Conservation (phyloP, 2,329 filamentous ascomycete species). For the Gnomoniopsis sp. region DNA sequence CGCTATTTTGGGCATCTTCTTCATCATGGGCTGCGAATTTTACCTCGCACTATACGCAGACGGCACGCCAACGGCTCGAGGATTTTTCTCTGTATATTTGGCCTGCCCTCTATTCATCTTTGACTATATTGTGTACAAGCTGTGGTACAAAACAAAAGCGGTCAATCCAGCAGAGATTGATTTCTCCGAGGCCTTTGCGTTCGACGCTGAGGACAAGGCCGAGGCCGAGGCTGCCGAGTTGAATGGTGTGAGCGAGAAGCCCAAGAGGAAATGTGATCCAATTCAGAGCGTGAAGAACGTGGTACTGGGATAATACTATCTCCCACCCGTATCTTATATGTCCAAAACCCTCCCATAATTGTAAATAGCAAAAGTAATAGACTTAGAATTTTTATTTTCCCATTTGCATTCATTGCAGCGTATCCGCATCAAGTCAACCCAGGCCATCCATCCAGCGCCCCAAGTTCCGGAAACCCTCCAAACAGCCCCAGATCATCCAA, state of each 20-base stretch:
- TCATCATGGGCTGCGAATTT: constrained; percentile 12
- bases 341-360: neutral
- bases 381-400: neutral
- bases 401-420: neutral
- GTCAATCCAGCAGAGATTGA: constrained; percentile 27
- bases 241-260: constrained; percentile 36
- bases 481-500: constrained; percentile 15
- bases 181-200: constrained; percentile 22
- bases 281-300: constrained; percentile 2
- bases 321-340: neutral
- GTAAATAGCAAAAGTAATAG: neutral
- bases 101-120: constrained; percentile 4
- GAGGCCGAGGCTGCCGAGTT: constrained; percentile 40
- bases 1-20: neutral
- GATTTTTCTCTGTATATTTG: constrained; percentile 16
- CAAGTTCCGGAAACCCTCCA: constrained; percentile 16
- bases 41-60: constrained; percentile 8
- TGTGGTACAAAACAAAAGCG: constrained; percentile 10
- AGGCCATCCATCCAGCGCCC: constrained; percentile 14
- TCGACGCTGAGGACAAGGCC: constrained; percentile 17
- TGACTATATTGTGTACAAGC: constrained; percentile 19
- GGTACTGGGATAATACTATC: neutral
- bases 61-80: neutral
- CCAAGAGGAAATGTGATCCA: constrained; percentile 3
- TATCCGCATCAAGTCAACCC: neutral